These are phyloP conservation scores for Podaxis carcinomalis DNA, from an alignment of 768 basidiomycete species.

Conservation along the genomic window DNA sequence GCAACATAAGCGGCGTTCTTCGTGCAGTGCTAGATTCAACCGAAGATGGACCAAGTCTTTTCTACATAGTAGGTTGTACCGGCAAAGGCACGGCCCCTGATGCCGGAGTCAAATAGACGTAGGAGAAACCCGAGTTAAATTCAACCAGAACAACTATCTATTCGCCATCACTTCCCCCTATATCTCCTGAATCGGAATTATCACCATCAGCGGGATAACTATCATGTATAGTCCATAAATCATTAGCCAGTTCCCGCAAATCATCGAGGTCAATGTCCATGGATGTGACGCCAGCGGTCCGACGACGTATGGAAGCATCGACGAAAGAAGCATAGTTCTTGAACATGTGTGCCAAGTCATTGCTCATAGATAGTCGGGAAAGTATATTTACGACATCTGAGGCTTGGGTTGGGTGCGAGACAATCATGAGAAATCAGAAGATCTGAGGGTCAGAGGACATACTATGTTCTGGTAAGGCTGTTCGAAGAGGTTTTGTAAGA, in stretches of 20 bases:
- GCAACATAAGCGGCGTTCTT: not conserved
- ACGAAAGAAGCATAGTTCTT: slow-evolving; percentile 48
- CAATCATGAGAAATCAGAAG: not conserved
- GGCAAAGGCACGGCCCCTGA: not conserved
- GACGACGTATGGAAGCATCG: slow-evolving; percentile 38
- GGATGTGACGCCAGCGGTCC: slow-evolving; percentile 25
- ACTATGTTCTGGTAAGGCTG: slow-evolving; percentile 30
- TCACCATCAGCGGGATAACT: slow-evolving; percentile 29
- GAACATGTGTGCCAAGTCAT: slow-evolving; percentile 37
- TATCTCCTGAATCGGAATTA: slow-evolving; percentile 16
- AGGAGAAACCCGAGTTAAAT: not conserved
- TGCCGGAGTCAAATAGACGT: slow-evolving; percentile 4
- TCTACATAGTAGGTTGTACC: not conserved
- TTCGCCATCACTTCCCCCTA: slow-evolving; percentile 14
- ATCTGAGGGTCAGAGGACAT: not conserved
- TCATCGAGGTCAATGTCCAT: slow-evolving; percentile 52
- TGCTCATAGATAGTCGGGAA: slow-evolving; percentile 44
- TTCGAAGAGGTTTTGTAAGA: slow-evolving; percentile 56
- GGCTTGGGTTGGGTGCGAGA: not conserved
- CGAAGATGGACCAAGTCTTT: not conserved
- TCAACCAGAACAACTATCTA: slow-evolving; percentile 11
- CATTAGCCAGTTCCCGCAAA: slow-evolving; percentile 48
- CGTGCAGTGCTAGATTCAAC: not conserved
- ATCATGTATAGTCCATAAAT: slow-evolving; percentile 59
- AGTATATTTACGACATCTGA: slow-evolving; percentile 21